phyloP scores from a whole-genome alignment of 2,329 filamentous ascomycete species.

The Bertia moriformis region DNA sequence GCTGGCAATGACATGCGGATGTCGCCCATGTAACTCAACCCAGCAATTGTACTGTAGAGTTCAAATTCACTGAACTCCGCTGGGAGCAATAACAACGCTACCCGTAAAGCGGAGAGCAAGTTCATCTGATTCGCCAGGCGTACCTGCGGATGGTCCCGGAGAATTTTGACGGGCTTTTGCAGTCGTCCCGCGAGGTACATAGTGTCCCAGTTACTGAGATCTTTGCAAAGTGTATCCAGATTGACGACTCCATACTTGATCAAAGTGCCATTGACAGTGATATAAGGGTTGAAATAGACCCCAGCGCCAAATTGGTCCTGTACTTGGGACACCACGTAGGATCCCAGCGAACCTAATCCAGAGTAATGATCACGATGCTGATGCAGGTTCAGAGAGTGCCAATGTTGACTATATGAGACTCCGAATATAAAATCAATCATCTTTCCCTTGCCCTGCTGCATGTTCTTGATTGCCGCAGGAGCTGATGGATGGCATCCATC shows the following conservation, averaged over 20 bases:
- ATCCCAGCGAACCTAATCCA: conserved; percentile 66
- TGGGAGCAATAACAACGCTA: conserved; percentile 74
- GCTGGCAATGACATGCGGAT: conserved; percentile 85
- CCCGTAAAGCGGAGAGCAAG: conserved; percentile 77
- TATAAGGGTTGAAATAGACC: conserved; percentile 93
- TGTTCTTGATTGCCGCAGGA: conserved; percentile 65
- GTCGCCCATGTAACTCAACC: conserved; percentile 87
- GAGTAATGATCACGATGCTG: conserved; percentile 92
- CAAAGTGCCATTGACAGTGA: conserved; percentile 84
- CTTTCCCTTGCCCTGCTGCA: conserved; percentile 77
- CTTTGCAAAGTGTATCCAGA: conserved; percentile 71
- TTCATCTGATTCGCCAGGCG: conserved; percentile 94
- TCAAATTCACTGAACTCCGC: conserved; percentile 72
- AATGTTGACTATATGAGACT: conserved; percentile 86
- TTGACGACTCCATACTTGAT: conserved; percentile 98
- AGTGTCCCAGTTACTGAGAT: conserved; percentile 83
- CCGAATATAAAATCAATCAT: conserved; percentile 99
- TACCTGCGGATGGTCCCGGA: conserved; percentile 82
- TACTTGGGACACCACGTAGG: conserved; percentile 67
- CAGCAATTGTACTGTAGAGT: conserved; percentile 80
- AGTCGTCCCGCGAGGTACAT: conserved; percentile 90
- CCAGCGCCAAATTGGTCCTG: conserved; percentile 84
- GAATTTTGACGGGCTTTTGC: conserved; percentile 95
- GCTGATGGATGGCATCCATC: conserved; percentile 53
- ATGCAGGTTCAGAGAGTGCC: conserved; percentile 82